These are phyloP conservation scores for Epichloe sylvatica DNA, from an alignment of 2,329 filamentous ascomycete species.

Conservation along the genomic window DNA sequence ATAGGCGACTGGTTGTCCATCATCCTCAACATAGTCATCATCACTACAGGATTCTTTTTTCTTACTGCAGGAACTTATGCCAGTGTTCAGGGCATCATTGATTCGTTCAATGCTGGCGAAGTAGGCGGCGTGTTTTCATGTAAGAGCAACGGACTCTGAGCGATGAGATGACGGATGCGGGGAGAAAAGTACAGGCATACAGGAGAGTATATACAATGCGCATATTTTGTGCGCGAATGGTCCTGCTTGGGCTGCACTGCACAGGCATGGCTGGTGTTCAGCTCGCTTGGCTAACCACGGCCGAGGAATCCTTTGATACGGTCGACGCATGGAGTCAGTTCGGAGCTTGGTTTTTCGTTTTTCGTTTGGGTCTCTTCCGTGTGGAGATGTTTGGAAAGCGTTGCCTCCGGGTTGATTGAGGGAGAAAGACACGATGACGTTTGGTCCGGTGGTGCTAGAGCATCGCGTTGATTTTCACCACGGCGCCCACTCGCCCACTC, in stretches of 20 bases:
- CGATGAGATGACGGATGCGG: neutral
- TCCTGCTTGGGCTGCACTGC: neutral
- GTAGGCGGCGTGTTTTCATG: constrained; percentile 68
- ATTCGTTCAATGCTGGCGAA: constrained; percentile 49
- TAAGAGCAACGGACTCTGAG: constrained; percentile 48
- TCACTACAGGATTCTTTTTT: constrained; percentile 66
- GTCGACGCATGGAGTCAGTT: neutral
- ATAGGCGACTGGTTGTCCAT: constrained; percentile 40
- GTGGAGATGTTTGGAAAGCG: neutral
- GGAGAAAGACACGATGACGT: neutral
- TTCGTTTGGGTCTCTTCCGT: neutral
- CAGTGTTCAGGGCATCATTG: constrained; percentile 58
- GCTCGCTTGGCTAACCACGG: neutral
- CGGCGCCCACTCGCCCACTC: no score
- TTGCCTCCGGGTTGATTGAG: neutral
- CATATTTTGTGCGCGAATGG: neutral
- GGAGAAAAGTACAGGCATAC: neutral
- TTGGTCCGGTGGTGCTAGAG: neutral
- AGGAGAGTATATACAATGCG: neutral
- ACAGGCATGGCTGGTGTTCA: neutral
- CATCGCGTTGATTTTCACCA: neutral
- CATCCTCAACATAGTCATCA: constrained; percentile 59
- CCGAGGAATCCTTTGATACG: neutral
- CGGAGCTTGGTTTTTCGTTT: neutral
- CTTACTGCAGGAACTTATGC: constrained; percentile 70